Base-by-base conservation (phyloP, 495 filamentous ascomycete species). In the Daldinia grandis region DNA sequence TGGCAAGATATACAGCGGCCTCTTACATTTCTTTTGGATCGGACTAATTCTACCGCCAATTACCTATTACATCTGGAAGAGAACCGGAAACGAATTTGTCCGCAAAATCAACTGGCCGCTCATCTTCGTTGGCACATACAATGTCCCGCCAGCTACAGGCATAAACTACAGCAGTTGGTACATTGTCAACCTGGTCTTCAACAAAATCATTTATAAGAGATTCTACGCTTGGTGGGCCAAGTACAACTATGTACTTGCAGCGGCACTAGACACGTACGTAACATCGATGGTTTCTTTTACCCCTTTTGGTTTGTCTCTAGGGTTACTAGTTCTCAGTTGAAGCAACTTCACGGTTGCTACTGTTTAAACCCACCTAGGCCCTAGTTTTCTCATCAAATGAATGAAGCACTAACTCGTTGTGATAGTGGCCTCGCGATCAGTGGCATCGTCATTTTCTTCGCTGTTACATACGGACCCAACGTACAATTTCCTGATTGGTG, bases 91-190 rank as follows among this genome's bases (percentile, higher is more conserved):
- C 56, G 71, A 76, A 0, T 71, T 76, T 27, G 64, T 76, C 38
- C 74, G 80, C 76, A 80, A 78, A 49, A 77, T 83, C 35, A 82
- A 84, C 66, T 81, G 80, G 80, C 82, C 81, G 2, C 71, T 84
- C 25, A 80, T 85, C 25, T 82, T 83, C 57, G 80, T 81, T 4
- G 82, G 82, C 17, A 83, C 81, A 15, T 79, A 78, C 62, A 81
- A 83, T 53, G 72, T 60, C 2, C 71, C 65, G 40, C 64, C 74
- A 64, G 82, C 81, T 4, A 83, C 81, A n/a, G 81, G 81, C 12
- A 84, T 83, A 59, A 84, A 83, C 64, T 83, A 84, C 58, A 81
- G 80, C 50, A 82, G 80, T 65, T 83, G 81, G 81, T 81, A 80
- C 15, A 72, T 84, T 28, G 81, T 84, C 62, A 82, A 82, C 67